These are phyloP conservation scores for Aspergillus mulundensis DNA, from an alignment of 495 filamentous ascomycete species.

Conservation along the genomic window DNA sequence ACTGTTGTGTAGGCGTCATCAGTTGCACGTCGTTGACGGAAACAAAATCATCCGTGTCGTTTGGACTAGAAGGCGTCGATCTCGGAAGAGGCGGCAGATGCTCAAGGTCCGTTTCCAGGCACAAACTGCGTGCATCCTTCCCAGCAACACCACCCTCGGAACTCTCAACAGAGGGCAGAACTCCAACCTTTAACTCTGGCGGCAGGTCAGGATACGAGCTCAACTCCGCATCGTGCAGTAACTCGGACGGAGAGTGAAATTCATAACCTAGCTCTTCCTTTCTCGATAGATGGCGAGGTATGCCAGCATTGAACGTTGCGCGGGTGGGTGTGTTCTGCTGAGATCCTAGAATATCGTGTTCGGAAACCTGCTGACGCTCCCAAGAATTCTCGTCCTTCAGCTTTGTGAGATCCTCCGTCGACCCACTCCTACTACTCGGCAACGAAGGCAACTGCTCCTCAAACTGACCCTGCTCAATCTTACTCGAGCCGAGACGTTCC, in stretches of 20 bases:
- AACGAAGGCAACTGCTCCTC: constrained; percentile 48
- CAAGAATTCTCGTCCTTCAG: constrained; percentile 31
- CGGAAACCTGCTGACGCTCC: constrained; percentile 28
- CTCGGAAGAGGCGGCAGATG: constrained; percentile 10
- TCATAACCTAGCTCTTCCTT: constrained; percentile 40
- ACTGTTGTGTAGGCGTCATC: constrained; percentile 19
- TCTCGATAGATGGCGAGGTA: constrained; percentile 8
- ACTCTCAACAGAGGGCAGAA: constrained; percentile 35
- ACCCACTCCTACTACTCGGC: constrained; percentile 46
- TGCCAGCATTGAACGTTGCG: constrained; percentile 14
- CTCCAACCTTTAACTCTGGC: constrained; percentile 24
- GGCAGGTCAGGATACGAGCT: constrained; percentile 24
- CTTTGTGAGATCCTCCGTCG: constrained; percentile 38
- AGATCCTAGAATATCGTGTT: constrained; percentile 30
- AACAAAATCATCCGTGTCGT: constrained; percentile 1
- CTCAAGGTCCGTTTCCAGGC: constrained; percentile 11
- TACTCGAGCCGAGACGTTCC: constrained; percentile 39
- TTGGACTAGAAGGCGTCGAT: constrained; percentile 15
- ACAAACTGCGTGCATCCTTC: not conserved
- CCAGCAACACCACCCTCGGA: constrained; percentile 29
- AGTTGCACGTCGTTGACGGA: constrained; percentile 7
- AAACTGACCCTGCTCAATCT: constrained; percentile 29
- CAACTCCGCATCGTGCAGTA: constrained; percentile 32
- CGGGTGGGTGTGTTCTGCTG: constrained; percentile 39
- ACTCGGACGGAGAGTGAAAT: constrained; percentile 45